A percentile compares a stretch with the other conserved stretches of the same genome.
Evolutionary conservation across 1,139 yeast genomes (phyloP).

Genomic region (Keqinozyma sinolaborantium): DNA sequence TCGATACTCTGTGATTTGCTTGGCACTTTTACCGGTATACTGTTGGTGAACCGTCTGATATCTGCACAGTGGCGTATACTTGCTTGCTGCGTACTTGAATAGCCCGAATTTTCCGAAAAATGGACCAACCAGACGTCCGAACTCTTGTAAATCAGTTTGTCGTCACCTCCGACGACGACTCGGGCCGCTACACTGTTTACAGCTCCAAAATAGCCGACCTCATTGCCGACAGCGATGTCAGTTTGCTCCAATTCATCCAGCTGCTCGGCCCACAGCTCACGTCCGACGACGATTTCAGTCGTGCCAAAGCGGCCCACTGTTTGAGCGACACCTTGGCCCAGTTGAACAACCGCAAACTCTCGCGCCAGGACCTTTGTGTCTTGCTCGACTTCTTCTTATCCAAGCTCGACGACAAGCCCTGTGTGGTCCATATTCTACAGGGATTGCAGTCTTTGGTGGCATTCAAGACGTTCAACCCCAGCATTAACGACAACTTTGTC

Average conservation of each 20-base stretch:
- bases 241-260: slow-evolving; percentile 36
- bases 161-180: slow-evolving; percentile 25
- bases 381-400: slow-evolving; percentile 60
- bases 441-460: slow-evolving; percentile 53
- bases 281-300: slow-evolving; percentile 55
- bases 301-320: slow-evolving; percentile 56
- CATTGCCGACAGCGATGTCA: slow-evolving; percentile 16
- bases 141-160: slow-evolving; percentile 36
- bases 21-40: too few species aligned
- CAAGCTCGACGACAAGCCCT: slow-evolving; percentile 62
- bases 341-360: slow-evolving; percentile 35
- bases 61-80: too few species aligned
- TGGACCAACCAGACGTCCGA: background rate
- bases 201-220: slow-evolving; percentile 20
- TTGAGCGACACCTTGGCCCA: slow-evolving; percentile 47
- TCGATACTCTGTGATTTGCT: too few species aligned
- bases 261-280: slow-evolving; percentile 51
- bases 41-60: too few species aligned
- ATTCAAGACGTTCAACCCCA: slow-evolving; percentile 43
- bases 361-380: slow-evolving; percentile 65
- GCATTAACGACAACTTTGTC: slow-evolving; percentile 20
- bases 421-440: slow-evolving; percentile 48
- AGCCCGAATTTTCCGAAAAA: too few species aligned
- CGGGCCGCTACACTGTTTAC: slow-evolving; percentile 14
- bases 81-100: too few species aligned